These are phyloP conservation scores for Vararia minispora DNA, from an alignment of 768 basidiomycete species.

Conservation along the genomic window DNA sequence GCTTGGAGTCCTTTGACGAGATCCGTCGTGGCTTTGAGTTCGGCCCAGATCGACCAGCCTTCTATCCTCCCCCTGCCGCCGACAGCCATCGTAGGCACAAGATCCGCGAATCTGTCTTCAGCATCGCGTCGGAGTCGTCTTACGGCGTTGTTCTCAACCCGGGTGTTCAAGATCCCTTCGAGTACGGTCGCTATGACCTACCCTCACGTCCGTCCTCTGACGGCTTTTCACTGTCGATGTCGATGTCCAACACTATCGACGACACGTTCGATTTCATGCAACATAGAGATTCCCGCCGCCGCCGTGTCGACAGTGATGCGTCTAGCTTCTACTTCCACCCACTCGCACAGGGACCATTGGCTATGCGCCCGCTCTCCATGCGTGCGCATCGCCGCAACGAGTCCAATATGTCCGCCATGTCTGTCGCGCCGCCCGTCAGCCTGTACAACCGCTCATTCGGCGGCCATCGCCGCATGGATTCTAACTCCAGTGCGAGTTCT, in stretches of 20 bases:
- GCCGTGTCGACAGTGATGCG: slow-evolving; percentile 61
- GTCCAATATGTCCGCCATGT: slow-evolving; percentile 37
- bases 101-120: slow-evolving; percentile 51
- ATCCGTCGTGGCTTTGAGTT: slow-evolving; percentile 76
- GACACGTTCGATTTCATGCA: slow-evolving; percentile 63
- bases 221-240: slow-evolving; percentile 46
- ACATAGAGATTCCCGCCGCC: slow-evolving; percentile 27
- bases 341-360: slow-evolving; percentile 31
- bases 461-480: slow-evolving; percentile 42
- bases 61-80: slow-evolving; percentile 45
- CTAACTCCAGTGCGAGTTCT: slow-evolving; percentile 46
- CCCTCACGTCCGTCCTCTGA: slow-evolving; percentile 49
- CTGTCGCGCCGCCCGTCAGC: slow-evolving; percentile 56
- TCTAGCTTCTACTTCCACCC: slow-evolving; percentile 67
- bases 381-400: slow-evolving; percentile 58
- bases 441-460: slow-evolving; percentile 58
- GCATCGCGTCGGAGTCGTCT: slow-evolving; percentile 72
- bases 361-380: too few relatives aligned
- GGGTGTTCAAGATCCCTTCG: slow-evolving; percentile 64
- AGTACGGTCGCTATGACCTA: slow-evolving; percentile 34
- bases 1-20: slow-evolving; percentile 68
- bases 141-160: slow-evolving; percentile 57
- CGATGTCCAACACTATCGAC: slow-evolving; percentile 33
- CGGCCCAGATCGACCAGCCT: slow-evolving; percentile 44
- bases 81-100: slow-evolving; percentile 27